Evolutionary conservation across 495 filamentous ascomycete species (phyloP).

Genomic region (Penicillium tannophilum): DNA sequence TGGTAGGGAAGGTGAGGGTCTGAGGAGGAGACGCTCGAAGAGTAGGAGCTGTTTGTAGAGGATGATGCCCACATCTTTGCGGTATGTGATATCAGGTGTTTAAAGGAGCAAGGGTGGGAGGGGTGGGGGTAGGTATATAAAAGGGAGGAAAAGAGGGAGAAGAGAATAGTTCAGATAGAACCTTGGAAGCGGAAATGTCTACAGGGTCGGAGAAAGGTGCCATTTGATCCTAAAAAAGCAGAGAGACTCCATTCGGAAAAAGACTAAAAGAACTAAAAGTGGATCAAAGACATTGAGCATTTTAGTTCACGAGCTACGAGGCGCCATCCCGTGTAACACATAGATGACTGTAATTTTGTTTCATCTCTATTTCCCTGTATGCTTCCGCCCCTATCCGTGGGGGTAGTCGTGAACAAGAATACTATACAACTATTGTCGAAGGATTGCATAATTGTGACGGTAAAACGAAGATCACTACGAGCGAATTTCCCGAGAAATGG

Average conservation of each 20-base stretch:
- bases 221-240: slow-evolving; percentile 4
- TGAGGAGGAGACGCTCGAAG: slow-evolving; percentile 33
- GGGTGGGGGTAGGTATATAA: background rate
- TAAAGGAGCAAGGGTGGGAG: slow-evolving; percentile 8
- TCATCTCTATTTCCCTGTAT: background rate
- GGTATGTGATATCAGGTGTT: background rate
- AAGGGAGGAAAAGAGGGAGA: slow-evolving; percentile 17
- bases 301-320: slow-evolving; percentile 27
- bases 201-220: slow-evolving; percentile 3
- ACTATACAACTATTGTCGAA: background rate
- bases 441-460: slow-evolving; percentile 4
- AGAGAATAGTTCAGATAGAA: slow-evolving; percentile 12
- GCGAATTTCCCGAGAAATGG: background rate
- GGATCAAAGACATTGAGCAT: slow-evolving; percentile 31
- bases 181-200: background rate
- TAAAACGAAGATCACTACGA: background rate
- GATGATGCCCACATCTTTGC: slow-evolving; percentile 33
- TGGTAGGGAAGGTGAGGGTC: slow-evolving; percentile 35
- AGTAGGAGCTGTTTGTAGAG: slow-evolving; percentile 30
- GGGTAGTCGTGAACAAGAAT: too few relatives aligned
- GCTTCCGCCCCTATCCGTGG: background rate
- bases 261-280: slow-evolving; percentile 30
- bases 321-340: slow-evolving; percentile 31
- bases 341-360: slow-evolving; percentile 34
- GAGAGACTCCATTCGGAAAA: slow-evolving; percentile 20